phyloP scores from a whole-genome alignment of 1,284 basidiomycete species.

The Moesziomyces globuligerus region DNA sequence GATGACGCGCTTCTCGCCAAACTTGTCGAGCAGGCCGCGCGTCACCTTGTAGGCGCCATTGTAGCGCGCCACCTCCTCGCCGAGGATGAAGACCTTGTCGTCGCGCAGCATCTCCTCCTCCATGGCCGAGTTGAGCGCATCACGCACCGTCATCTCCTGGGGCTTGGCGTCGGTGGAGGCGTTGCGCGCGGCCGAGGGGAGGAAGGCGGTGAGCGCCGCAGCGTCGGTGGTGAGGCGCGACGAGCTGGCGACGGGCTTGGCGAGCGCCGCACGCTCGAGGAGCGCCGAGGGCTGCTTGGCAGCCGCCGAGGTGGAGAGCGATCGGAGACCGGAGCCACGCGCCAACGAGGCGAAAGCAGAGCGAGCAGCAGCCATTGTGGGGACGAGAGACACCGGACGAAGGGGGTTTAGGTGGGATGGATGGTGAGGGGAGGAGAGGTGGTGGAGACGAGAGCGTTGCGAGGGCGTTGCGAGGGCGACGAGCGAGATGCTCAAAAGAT shows the following conservation, averaged over 20 bases:
- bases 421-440: not conserved
- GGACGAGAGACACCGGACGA: slow-evolving; percentile 3
- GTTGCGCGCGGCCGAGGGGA: slow-evolving; percentile 48
- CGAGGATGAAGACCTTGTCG: slow-evolving; percentile 92
- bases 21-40: slow-evolving; percentile 96
- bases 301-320: slow-evolving; percentile 33
- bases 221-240: slow-evolving; percentile 47
- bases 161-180: slow-evolving; percentile 54
- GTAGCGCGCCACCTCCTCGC: slow-evolving; percentile 98
- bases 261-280: slow-evolving; percentile 27
- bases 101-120: slow-evolving; percentile 99
- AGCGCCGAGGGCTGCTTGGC: slow-evolving; percentile 46
- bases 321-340: slow-evolving; percentile 33
- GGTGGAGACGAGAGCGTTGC: slow-evolving; percentile 1
- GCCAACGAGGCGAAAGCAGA: slow-evolving; percentile 50
- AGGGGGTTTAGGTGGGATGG: not conserved
- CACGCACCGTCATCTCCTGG: slow-evolving; percentile 92
- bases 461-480: not conserved
- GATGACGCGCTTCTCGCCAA: slow-evolving; percentile 97
- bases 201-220: slow-evolving; percentile 43
- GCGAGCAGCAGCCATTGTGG: slow-evolving; percentile 41
- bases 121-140: slow-evolving; percentile 97
- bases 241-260: slow-evolving; percentile 35
- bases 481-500: too few species aligned
- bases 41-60: slow-evolving; percentile 95